A percentile compares a stretch with the other conserved stretches of the same genome.
These are phyloP conservation scores for Vitis hybrid DNA, from an alignment of 177 flowering plant species.

Conservation along the genomic window DNA sequence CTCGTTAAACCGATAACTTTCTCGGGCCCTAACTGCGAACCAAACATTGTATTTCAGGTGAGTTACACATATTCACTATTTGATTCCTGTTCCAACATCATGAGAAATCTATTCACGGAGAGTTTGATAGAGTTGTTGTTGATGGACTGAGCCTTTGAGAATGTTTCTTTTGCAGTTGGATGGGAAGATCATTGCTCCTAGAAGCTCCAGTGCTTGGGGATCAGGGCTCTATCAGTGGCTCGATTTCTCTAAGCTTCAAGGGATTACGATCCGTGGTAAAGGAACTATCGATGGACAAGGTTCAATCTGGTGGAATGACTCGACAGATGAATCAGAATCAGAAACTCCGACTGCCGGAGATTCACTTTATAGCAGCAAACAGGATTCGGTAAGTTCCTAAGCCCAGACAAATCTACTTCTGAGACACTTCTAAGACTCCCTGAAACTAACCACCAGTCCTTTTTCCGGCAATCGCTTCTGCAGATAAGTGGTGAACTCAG, in stretches of 20 bases:
- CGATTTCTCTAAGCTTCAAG: conserved; percentile 11
- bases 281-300: conserved; percentile 18
- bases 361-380: not conserved
- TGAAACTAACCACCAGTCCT: too few relatives aligned
- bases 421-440: too few relatives aligned
- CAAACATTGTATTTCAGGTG: conserved; percentile 64
- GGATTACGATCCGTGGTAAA: conserved; percentile 9
- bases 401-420: too few relatives aligned
- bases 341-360: not conserved
- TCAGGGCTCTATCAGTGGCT: conserved; percentile 16
- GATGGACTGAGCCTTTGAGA: not conserved
- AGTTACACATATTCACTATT: not conserved
- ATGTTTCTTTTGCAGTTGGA: conserved; percentile 5
- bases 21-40: conserved; percentile 45
- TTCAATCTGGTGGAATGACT: conserved; percentile 7
- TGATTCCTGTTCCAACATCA: not conserved
- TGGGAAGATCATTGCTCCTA: conserved; percentile 20
- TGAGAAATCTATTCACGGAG: too few relatives aligned
- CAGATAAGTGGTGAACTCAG: conserved; percentile 4
- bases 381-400: not conserved
- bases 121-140: too few relatives aligned
- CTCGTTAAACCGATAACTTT: conserved; percentile 59
- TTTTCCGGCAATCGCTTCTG: not conserved
- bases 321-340: not conserved
- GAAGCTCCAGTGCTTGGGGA: conserved; percentile 13